These are phyloP conservation scores for Jaminaea rosea DNA, from an alignment of 1,284 basidiomycete species.

Conservation along the genomic window DNA sequence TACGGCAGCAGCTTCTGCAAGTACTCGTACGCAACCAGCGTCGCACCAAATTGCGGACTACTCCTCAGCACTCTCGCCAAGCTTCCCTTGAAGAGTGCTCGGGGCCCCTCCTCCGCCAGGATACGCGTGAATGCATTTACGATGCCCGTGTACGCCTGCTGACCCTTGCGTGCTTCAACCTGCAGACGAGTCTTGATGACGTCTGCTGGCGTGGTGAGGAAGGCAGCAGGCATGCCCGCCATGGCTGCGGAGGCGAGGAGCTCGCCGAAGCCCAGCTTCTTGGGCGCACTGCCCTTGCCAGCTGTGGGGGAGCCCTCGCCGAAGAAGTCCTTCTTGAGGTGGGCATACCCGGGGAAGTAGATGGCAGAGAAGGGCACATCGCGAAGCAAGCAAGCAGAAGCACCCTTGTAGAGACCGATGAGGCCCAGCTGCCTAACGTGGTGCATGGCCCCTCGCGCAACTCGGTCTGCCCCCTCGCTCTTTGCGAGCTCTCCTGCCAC, in stretches of 20 bases:
- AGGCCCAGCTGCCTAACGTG: constrained; percentile 87
- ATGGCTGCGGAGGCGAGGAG: constrained; percentile 71
- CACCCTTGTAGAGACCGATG: constrained; percentile 82
- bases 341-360: constrained; percentile 54
- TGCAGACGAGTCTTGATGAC: constrained; percentile 98
- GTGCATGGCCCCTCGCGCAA: constrained; percentile 75
- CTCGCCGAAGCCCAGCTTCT: constrained; percentile 82
- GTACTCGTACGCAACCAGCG: constrained; percentile 77
- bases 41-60: constrained; percentile 68
- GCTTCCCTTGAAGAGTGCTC: constrained; percentile 90
- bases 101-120: constrained; percentile 68
- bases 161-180: constrained; percentile 84
- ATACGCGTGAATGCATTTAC: constrained; percentile 83
- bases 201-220: constrained; percentile 56
- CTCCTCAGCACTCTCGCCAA: constrained; percentile 79
- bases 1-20: constrained; percentile 48
- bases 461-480: constrained; percentile 59
- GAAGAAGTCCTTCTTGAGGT: constrained; percentile 79
- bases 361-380: constrained; percentile 74
- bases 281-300: too few species aligned
- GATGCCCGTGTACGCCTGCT: constrained; percentile 86
- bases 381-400: constrained; percentile 70
- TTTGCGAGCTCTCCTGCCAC: constrained; percentile 90
- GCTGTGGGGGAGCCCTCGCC: constrained; percentile 87
- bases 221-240: constrained; percentile 79